Conservation (phyloP, 768 basidiomycete species). For the Panaeolus papilionaceus region DNA sequence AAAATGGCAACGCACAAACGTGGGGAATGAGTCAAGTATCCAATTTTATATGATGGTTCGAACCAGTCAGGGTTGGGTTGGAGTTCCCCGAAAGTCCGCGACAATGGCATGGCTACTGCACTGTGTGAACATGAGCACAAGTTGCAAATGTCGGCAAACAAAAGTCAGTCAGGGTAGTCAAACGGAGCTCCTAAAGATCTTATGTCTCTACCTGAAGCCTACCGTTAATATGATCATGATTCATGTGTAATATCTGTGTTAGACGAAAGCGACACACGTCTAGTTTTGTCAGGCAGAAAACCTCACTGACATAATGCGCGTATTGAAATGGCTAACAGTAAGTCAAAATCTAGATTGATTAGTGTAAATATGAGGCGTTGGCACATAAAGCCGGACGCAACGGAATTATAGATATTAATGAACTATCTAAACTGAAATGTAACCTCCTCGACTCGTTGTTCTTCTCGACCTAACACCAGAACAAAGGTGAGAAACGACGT, state of each 20-base stretch:
- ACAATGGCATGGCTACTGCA: background rate
- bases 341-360: background rate
- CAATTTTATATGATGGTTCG: background rate
- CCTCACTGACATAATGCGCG: no score
- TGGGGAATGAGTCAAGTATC: background rate
- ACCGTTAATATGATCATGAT: no score
- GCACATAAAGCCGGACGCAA: background rate
- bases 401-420: background rate
- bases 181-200: no score
- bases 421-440: conserved; percentile 69
- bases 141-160: no score
- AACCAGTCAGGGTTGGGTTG: conserved; percentile 8
- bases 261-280: no score
- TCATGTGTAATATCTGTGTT: no score
- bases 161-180: no score
- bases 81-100: conserved; percentile 3
- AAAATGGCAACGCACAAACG: background rate
- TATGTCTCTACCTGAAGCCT: no score
- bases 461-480: conserved; percentile 73
- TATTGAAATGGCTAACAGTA: background rate
- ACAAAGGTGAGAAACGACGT: conserved; percentile 80
- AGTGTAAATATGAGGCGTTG: background rate
- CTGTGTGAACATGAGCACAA: background rate
- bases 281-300: no score
- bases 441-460: conserved; percentile 69